These are phyloP conservation scores for Calocera cornea DNA, from an alignment of 768 basidiomycete genomes.

Conservation along the genomic window DNA sequence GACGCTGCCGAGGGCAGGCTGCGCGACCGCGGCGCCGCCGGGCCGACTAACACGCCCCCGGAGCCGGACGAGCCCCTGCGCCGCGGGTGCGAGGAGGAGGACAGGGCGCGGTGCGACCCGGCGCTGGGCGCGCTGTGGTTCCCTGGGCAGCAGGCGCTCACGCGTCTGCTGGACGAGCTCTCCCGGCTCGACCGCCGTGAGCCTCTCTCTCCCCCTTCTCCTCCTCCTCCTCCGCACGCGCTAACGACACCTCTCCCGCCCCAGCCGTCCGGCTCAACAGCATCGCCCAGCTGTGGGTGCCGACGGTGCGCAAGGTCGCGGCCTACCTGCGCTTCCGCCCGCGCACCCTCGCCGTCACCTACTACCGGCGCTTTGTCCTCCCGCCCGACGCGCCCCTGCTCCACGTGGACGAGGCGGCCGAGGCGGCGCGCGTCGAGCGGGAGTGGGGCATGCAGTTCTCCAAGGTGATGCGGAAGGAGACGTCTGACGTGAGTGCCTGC, in stretches of 20 bases:
- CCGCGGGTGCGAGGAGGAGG: neutral
- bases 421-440: neutral
- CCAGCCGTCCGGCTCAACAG: neutral
- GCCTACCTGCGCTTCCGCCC: neutral
- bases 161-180: neutral
- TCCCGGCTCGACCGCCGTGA: neutral
- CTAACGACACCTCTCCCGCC: no score
- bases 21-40: neutral
- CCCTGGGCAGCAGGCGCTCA: neutral
- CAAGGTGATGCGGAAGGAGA: neutral
- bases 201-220: neutral
- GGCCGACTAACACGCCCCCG: neutral
- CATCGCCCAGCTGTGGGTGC: neutral
- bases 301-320: neutral
- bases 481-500: neutral
- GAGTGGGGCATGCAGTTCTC: neutral
- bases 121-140: neutral
- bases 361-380: neutral
- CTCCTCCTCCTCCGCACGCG: neutral
- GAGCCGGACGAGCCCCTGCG: neutral
- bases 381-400: neutral
- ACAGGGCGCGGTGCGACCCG: neutral
- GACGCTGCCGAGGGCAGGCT: neutral
- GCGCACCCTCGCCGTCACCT: neutral
- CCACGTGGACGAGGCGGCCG: neutral